These are phyloP conservation scores for Elongisporangium undulatum DNA, from an alignment of 352 stramenopile species.

Conservation along the genomic window DNA sequence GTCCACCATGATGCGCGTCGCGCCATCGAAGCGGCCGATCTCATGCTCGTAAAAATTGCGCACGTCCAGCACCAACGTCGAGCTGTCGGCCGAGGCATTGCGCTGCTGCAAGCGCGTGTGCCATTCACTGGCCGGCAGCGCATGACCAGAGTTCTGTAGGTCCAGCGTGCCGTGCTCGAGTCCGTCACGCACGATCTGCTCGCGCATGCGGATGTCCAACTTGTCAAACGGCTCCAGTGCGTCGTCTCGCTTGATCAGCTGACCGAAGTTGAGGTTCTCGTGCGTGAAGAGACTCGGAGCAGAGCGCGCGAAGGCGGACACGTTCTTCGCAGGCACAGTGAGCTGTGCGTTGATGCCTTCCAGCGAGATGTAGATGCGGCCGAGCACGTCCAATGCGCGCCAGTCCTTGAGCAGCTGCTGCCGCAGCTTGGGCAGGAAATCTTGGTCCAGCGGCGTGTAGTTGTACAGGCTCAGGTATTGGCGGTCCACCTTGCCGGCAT, in stretches of 20 bases:
- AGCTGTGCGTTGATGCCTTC: slow-evolving; percentile 96
- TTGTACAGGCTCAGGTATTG: slow-evolving; percentile 52
- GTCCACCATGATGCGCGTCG: slow-evolving; percentile 55
- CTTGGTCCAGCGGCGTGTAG: slow-evolving; percentile 27
- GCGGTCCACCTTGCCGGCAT: slow-evolving; percentile 5
- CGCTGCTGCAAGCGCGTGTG: slow-evolving; percentile 22
- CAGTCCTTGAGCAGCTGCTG: slow-evolving; percentile 30
- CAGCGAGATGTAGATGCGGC: slow-evolving; percentile 89
- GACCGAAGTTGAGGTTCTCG: slow-evolving; percentile 22
- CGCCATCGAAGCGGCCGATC: slow-evolving; percentile 44
- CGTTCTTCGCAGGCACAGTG: slow-evolving; percentile 77
- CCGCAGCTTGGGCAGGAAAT: slow-evolving; percentile 25
- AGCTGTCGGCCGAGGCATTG: slow-evolving; percentile 17
- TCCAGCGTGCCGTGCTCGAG: slow-evolving; percentile 23
- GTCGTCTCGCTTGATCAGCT: slow-evolving; percentile 16
- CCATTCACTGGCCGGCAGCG: slow-evolving; percentile 16
- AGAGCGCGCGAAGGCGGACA: slow-evolving; percentile 26
- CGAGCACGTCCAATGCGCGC: slow-evolving; percentile 40
- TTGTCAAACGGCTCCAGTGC: slow-evolving; percentile 43
- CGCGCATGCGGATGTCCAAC: slow-evolving; percentile 87
- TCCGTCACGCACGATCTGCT: slow-evolving; percentile 90
- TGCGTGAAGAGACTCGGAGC: slow-evolving; percentile 16
- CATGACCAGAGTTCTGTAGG: slow-evolving; percentile 17
- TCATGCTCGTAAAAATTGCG: slow-evolving; percentile 61
- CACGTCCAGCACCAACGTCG: slow-evolving; percentile 36